phyloP scores from a whole-genome alignment of 2,329 filamentous ascomycete genomes.

The Cladophialophora bantiana region DNA sequence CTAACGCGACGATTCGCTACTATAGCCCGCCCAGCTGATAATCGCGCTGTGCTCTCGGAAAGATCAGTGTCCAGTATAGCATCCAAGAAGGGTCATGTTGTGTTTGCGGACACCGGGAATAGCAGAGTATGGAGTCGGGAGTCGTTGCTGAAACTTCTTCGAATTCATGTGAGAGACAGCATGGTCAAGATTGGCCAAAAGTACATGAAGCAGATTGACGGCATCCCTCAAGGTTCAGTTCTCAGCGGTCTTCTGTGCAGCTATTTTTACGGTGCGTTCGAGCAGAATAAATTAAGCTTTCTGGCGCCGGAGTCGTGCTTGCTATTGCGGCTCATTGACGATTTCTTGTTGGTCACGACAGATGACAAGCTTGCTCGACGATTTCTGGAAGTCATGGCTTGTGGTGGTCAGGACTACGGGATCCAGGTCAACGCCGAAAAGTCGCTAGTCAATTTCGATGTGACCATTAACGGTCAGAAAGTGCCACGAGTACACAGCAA shows the following conservation, averaged over 20 bases:
- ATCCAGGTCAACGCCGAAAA: slow-evolving; percentile 78
- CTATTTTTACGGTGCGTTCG: slow-evolving; percentile 92
- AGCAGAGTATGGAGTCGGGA: slow-evolving; percentile 64
- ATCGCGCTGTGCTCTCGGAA: slow-evolving; percentile 24
- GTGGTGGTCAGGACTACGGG: slow-evolving; percentile 79
- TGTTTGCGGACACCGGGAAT: slow-evolving; percentile 76
- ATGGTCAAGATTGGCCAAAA: slow-evolving; percentile 87
- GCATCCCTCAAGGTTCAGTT: slow-evolving; percentile 93
- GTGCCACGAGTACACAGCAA: slow-evolving; percentile 59
- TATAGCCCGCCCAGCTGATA: slow-evolving; percentile 35
- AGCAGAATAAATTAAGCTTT: slow-evolving; percentile 73
- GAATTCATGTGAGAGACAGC: slow-evolving; percentile 82
- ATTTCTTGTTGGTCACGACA: slow-evolving; percentile 87
- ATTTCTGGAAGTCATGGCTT: slow-evolving; percentile 83
- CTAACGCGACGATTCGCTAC: slow-evolving; percentile 36
- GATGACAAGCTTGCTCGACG: slow-evolving; percentile 68
- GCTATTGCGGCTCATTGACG: slow-evolving; percentile 84
- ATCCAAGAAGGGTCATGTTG: slow-evolving; percentile 62
- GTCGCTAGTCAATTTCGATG: slow-evolving; percentile 83
- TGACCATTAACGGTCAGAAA: slow-evolving; percentile 60
- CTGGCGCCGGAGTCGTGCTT: slow-evolving; percentile 63
- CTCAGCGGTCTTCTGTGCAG: slow-evolving; percentile 88
- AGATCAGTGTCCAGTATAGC: slow-evolving; percentile 42
- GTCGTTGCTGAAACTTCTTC: slow-evolving; percentile 72
- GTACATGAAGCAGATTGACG: slow-evolving; percentile 83